Base-by-base conservation (phyloP, 495 filamentous ascomycete genomes). In the Podospora appendiculata region DNA sequence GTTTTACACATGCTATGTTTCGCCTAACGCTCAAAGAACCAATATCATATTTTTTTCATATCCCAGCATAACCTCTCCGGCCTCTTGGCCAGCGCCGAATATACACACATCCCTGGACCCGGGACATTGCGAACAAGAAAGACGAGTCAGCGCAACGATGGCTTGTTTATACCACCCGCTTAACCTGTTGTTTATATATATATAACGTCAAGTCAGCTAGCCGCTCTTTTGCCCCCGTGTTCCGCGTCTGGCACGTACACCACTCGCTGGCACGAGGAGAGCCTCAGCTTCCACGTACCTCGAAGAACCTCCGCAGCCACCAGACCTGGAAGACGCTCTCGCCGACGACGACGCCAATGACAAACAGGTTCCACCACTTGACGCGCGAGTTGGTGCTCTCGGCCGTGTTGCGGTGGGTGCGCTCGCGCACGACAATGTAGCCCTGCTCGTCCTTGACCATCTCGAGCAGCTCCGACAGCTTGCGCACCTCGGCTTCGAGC, bases 281-380 rank as follows among this genome's bases (percentile, higher is more conserved):
- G 25, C 25, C 25, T 25, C 25, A 9, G 9, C 32, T 4, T 51
- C 25, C 44, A 49, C 62, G 11, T 58, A 95, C 92, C 87, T 98
- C 93, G 66, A 98, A 98, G 76, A 98, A 97, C 63, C 94, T 76
- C 78, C 95, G 92, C 69, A 98, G 66, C 88, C 93, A 98, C 93
- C 94, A 97, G 55, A 98, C 94, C 73, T 98, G 93, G 78, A 97
- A 98, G 47, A 96, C 75, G 61, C 90, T 90, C 76, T 96, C 89
- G 43, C 87, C 93, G 53, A 93, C 77, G 45, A 98, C 79, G 50
- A 98, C 86, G 47, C 83, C 80, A 52, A 98, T 79, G 70, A 97
- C 90, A 72, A 97, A 97, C 55, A 97, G 80, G 67, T 91, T 96
- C 94, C 94, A 98, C 93, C 93, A 98, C 73, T 98, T 98, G 54